A percentile compares a stretch with the other conserved stretches of the same genome.
Evolutionary conservation across 768 basidiomycete genomes (phyloP).

Genomic region (Tubosaeta sp.): DNA sequence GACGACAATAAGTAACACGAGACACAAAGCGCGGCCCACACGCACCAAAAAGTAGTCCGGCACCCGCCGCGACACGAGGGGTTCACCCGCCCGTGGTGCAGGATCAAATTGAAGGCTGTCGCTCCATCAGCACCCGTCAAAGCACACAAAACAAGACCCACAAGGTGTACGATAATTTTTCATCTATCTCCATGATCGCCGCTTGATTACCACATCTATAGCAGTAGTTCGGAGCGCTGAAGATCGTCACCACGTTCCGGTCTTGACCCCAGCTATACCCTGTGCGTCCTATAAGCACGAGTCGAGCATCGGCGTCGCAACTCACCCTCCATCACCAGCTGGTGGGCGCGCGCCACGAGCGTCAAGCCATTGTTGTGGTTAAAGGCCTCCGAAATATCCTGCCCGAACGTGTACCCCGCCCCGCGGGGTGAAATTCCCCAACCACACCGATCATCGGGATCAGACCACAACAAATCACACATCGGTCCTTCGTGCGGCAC

Average conservation of each 20-base stretch:
- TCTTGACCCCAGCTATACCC: constrained; percentile 99
- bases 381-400: constrained; percentile 98
- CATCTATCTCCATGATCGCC: constrained; percentile 99
- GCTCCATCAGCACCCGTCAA: constrained; percentile 1
- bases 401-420: constrained; percentile 98
- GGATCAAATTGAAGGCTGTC: constrained; percentile 98
- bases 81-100: constrained; percentile 97
- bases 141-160: constrained; percentile 35
- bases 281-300: constrained; percentile 24
- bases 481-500: constrained; percentile 99
- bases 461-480: constrained; percentile 99
- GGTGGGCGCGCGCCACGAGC: constrained; percentile 90
- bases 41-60: constrained; percentile 91
- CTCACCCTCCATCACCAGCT: constrained; percentile 95
- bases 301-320: constrained; percentile 10
- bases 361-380: constrained; percentile 99
- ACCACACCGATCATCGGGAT: constrained; percentile 98
- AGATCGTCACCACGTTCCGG: constrained; percentile 98
- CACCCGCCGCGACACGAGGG: constrained; percentile 92
- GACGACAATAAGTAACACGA: neutral
- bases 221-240: constrained; percentile 99
- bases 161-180: constrained; percentile 95
- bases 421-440: constrained; percentile 99
- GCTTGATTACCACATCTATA: constrained; percentile 99
- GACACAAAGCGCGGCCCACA: constrained; percentile 26